These are phyloP conservation scores for Kodamaea kaohsiungensis DNA, from an alignment of 805 yeast genomes.

Conservation along the genomic window DNA sequence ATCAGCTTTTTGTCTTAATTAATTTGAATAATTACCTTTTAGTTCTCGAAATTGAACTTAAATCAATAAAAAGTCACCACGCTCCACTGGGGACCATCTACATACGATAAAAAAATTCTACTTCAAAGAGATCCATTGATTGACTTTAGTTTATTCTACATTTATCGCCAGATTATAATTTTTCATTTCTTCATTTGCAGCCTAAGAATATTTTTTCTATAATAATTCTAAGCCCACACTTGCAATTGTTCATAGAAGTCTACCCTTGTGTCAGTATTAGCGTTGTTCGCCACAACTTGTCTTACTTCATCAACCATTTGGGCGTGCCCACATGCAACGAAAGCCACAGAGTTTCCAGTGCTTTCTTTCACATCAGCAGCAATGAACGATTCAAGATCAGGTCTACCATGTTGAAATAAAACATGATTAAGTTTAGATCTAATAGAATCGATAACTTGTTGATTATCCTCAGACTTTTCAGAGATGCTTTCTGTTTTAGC, in stretches of 20 bases:
- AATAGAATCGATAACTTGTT: not conserved
- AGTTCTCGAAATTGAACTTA: no score
- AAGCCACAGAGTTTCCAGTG: conserved; percentile 42
- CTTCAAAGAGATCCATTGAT: no score
- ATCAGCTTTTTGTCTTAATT: no score
- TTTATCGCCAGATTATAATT: no score
- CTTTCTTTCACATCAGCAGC: conserved; percentile 35
- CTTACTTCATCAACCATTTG: conserved; percentile 59
- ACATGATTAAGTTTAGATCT: conserved; percentile 12
- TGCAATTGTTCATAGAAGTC: conserved; percentile 58
- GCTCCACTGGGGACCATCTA: no score
- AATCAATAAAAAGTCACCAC: no score
- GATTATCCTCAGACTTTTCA: not conserved
- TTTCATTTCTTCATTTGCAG: not conserved
- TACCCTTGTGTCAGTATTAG: conserved; percentile 47
- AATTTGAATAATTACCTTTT: no score
- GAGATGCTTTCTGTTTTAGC: not conserved
- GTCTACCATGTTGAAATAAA: conserved; percentile 36
- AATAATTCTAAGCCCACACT: conserved; percentile 7
- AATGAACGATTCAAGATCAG: conserved; percentile 43
- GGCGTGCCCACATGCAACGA: conserved; percentile 66
- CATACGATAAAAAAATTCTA: no score
- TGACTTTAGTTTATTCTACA: no score
- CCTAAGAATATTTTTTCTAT: not conserved
- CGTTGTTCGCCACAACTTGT: conserved; percentile 42